Conservation (phyloP, 2,329 filamentous ascomycete genomes). For the Acrocalymma vagum region DNA sequence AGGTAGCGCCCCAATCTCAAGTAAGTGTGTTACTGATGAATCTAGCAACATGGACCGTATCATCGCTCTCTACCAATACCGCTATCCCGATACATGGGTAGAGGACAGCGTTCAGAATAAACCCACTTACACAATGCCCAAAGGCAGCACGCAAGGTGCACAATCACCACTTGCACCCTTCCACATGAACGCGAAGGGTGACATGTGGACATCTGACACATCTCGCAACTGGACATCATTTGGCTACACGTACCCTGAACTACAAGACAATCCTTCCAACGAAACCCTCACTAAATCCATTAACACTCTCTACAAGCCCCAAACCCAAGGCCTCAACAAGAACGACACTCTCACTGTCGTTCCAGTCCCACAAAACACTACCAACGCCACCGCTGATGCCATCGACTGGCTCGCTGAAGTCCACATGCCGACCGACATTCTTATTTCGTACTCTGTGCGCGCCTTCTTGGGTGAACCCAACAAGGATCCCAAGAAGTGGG, state of each 20-base stretch:
- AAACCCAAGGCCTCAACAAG: conserved; percentile 31
- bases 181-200: conserved; percentile 40
- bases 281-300: conserved; percentile 34
- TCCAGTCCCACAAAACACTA: conserved; percentile 9
- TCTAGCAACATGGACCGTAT: conserved; percentile 35
- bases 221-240: conserved; percentile 39
- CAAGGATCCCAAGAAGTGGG: conserved; percentile 38
- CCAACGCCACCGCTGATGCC: conserved; percentile 23
- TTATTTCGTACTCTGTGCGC: conserved; percentile 41
- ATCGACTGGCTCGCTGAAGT: conserved; percentile 40
- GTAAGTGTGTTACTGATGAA: conserved; percentile 5
- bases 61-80: conserved; percentile 34
- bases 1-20: background rate
- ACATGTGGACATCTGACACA: conserved; percentile 39
- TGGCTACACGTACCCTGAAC: conserved; percentile 45
- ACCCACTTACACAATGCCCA: conserved; percentile 29
- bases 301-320: conserved; percentile 37
- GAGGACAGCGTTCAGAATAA: conserved; percentile 29
- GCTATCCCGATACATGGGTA: conserved; percentile 44
- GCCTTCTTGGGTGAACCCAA: conserved; percentile 38
- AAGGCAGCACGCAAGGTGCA: conserved; percentile 26
- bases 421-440: conserved; percentile 41
- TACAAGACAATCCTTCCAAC: conserved; percentile 33
- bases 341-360: conserved; percentile 24
- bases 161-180: conserved; percentile 36